These are phyloP conservation scores for Antitrichia curtipendula DNA, from an alignment of 225 moss, liverwort and hornwort genomes.

Conservation along the genomic window DNA sequence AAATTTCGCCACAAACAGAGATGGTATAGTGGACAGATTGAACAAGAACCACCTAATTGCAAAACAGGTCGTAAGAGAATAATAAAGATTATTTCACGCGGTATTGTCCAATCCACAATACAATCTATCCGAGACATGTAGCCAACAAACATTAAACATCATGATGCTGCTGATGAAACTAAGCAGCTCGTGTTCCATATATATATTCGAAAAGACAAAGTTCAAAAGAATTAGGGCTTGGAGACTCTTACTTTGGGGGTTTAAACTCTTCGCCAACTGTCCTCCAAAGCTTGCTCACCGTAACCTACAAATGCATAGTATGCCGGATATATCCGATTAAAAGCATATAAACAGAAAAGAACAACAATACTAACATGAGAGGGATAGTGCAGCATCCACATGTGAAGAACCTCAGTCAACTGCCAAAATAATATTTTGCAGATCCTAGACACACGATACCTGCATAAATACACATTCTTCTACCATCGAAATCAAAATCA, in stretches of 20 bases:
- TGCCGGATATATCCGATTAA: too few relatives aligned
- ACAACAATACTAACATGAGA: not conserved
- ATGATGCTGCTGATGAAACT: too few relatives aligned
- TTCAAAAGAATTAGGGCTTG: too few relatives aligned
- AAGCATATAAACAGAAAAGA: not conserved
- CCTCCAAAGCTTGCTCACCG: conserved; percentile 90
- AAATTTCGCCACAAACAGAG: not conserved
- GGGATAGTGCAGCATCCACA: not conserved
- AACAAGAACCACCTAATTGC: not conserved
- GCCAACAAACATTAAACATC: not conserved
- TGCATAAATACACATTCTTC: too few relatives aligned
- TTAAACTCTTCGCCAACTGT: conserved; percentile 96
- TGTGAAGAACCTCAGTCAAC: not conserved
- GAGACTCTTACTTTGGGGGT: conserved; percentile 97
- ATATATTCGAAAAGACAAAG: too few relatives aligned
- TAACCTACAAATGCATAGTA: conserved; percentile 65
- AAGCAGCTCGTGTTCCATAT: too few relatives aligned
- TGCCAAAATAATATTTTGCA: too few relatives aligned
- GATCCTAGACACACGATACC: too few relatives aligned
- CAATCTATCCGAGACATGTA: not conserved
- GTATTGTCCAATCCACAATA: too few relatives aligned
- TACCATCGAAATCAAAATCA: too few relatives aligned
- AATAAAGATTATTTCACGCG: too few relatives aligned
- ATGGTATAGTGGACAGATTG: not conserved
- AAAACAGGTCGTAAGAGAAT: too few relatives aligned